Conservation (phyloP, 331 rosid species). For the Acacia concinna region DNA sequence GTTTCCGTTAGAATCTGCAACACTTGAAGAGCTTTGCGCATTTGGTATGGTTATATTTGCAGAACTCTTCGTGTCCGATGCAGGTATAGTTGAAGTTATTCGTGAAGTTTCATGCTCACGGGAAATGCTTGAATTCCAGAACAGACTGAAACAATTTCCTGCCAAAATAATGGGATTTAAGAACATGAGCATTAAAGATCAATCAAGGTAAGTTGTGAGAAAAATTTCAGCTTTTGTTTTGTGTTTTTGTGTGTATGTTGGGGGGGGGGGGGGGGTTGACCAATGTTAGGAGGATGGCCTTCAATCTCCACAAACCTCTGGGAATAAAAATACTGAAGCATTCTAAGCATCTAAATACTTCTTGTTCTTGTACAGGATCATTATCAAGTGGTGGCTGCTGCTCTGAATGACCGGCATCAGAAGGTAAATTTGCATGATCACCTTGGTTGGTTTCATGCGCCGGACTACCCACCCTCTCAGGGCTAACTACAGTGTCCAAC, state of each 20-base stretch:
- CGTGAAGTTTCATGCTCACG: slow-evolving; percentile 27
- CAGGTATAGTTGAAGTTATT: slow-evolving; percentile 19
- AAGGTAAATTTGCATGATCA: slow-evolving; percentile 11
- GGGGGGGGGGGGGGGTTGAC: neutral
- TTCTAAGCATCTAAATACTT: slow-evolving; percentile 46
- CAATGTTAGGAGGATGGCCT: neutral
- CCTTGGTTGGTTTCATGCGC: slow-evolving; percentile 10
- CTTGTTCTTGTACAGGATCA: slow-evolving; percentile 32
- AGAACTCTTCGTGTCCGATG: neutral
- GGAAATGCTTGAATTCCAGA: slow-evolving; percentile 29
- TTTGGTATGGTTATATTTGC: neutral
- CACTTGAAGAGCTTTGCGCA: slow-evolving; percentile 22
- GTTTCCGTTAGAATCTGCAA: slow-evolving; percentile 30
- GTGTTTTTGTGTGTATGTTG: neutral
- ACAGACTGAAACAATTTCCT: slow-evolving; percentile 40
- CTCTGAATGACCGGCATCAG: slow-evolving; percentile 24
- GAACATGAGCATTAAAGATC: slow-evolving; percentile 14
- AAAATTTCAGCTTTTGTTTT: neutral
- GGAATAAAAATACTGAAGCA: slow-evolving; percentile 55
- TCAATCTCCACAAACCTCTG: slow-evolving; percentile 30
- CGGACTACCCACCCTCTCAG: neutral
- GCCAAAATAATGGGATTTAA: slow-evolving; percentile 30
- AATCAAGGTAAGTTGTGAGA: slow-evolving; percentile 9
- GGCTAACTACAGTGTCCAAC: neutral
- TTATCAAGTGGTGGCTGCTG: slow-evolving; percentile 22